These are phyloP conservation scores for Ceratocystis cacaofunesta DNA, from an alignment of 2,329 filamentous ascomycete species.

Conservation along the genomic window DNA sequence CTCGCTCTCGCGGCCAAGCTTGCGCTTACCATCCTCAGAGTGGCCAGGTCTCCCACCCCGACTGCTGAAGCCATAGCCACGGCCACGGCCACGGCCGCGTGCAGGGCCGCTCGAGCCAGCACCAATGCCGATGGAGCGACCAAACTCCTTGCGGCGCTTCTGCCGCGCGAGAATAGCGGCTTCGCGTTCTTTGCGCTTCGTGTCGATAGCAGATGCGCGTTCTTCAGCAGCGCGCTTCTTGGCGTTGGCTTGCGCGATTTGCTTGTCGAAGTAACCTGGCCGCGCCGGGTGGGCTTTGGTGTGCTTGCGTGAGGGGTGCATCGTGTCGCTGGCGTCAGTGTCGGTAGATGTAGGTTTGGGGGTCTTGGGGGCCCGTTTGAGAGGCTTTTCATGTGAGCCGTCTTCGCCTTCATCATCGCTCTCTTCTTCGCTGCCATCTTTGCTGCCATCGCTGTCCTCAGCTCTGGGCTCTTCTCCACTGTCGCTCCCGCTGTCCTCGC, in stretches of 20 bases:
- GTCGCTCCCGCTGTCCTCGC: not conserved
- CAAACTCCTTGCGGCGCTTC: slow-evolving; percentile 44
- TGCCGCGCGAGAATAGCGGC: slow-evolving; percentile 36
- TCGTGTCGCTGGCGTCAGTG: slow-evolving; percentile 8
- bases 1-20: slow-evolving; percentile 59
- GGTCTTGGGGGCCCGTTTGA: slow-evolving; percentile 9
- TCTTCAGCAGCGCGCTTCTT: slow-evolving; percentile 24
- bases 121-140: slow-evolving; percentile 48
- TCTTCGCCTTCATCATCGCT: not conserved
- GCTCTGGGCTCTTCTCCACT: not conserved
- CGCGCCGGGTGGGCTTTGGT: slow-evolving; percentile 18
- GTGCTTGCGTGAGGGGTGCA: slow-evolving; percentile 8
- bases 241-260: slow-evolving; percentile 32
- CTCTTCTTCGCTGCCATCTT: not conserved
- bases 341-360: not conserved
- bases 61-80: not conserved
- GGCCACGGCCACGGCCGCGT: not conserved
- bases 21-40: slow-evolving; percentile 46
- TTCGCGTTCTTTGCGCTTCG: slow-evolving; percentile 44
- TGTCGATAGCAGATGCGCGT: slow-evolving; percentile 25
- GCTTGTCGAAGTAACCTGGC: slow-evolving; percentile 52
- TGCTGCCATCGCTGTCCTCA: not conserved
- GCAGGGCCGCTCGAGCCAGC: slow-evolving; percentile 14
- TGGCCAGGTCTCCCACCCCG: not conserved
- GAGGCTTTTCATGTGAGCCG: not conserved